Conservation (phyloP, 2,329 filamentous ascomycete genomes). For the Graphiopsis chlorocephala region DNA sequence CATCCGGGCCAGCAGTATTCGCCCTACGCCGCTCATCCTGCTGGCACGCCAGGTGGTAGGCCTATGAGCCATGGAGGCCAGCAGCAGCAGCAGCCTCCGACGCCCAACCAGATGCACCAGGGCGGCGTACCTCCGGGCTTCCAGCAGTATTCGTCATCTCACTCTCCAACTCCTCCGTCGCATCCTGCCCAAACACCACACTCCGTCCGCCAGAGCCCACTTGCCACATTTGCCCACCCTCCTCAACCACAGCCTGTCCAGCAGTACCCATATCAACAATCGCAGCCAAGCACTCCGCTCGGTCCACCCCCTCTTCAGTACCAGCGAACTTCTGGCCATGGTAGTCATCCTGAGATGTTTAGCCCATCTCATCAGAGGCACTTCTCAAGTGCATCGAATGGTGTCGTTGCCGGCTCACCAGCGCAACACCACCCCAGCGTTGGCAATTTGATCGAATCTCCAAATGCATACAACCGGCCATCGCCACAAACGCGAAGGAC, state of each 20-base stretch:
- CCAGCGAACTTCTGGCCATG: constrained; percentile 27
- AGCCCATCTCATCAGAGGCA: constrained; percentile 35
- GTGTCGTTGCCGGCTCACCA: constrained; percentile 28
- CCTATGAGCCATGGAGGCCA: constrained; percentile 25
- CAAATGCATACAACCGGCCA: constrained; percentile 25
- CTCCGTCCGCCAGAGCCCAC: constrained; percentile 32
- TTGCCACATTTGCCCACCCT: constrained; percentile 27
- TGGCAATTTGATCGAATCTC: constrained; percentile 44
- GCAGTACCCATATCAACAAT: constrained; percentile 37
- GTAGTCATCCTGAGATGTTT: constrained; percentile 24
- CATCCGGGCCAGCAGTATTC: constrained; percentile 21
- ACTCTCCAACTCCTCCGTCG: constrained; percentile 35
- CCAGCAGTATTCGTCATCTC: constrained; percentile 22
- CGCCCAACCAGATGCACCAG: background rate
- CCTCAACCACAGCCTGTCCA: constrained; percentile 35
- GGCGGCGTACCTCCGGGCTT: constrained; percentile 2
- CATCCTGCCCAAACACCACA: constrained; percentile 33
- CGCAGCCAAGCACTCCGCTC: constrained; percentile 49
- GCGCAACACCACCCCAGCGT: constrained; percentile 29
- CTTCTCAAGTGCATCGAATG: constrained; percentile 32
- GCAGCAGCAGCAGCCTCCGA: constrained; percentile 24
- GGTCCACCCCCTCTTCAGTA: constrained; percentile 41
- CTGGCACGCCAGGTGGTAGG: constrained; percentile 27
- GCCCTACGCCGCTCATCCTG: constrained; percentile 24
- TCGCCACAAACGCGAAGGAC: constrained; percentile 26